Base-by-base conservation (phyloP, 371 early-diverging fungal genomes). In the Lichtheimia ornata region DNA sequence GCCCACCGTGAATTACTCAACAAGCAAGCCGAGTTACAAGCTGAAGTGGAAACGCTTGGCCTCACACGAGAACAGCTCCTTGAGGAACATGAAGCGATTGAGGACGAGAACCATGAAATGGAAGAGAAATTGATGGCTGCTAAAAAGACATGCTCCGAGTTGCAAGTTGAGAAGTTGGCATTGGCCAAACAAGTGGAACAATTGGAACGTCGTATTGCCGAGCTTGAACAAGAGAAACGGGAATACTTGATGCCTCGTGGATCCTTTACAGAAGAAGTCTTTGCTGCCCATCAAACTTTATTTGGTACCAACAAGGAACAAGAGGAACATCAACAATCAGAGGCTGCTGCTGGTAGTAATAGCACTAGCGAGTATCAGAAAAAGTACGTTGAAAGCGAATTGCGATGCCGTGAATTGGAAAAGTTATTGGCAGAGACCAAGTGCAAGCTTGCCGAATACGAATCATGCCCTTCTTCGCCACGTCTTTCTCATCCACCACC, bases 321-420 rank as follows among this genome's bases (percentile, higher is more conserved):
- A 5, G 43, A 45, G 17, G 42, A 52, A 28, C 52, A 57, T 14
- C 59, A 53, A 40, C 49, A 63, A 13, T 17, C 47, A 4, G 27
- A 56, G 17, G 53, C 58, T 41, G 53, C 53, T 5, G 42, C 35
- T 15, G 14, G 42, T 5, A 45, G 53, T 4, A 20, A 35, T n/a
- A 35, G 12, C 9, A 54, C 15, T 12, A 30, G 25, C 3, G 62
- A 61, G 20, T 77, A 74, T 61, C 72, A 81, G 55, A 50, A 57
- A 12, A 77, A 77, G 57, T 77, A 72, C 18, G 65, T 76, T n/a
- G 76, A 81, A 45, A 72, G 74, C 12, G 81, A 81, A 41, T 56
- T 77, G 28, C 72, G 76, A 17, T 81, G 81, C 58, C 66, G 81
- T n/a, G 81, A 81, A 25, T 53, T 81, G 13, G 81, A 81, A 28